Conservation (phyloP, 257 asterid genomes). For the Capsicum rhomboideum region DNA sequence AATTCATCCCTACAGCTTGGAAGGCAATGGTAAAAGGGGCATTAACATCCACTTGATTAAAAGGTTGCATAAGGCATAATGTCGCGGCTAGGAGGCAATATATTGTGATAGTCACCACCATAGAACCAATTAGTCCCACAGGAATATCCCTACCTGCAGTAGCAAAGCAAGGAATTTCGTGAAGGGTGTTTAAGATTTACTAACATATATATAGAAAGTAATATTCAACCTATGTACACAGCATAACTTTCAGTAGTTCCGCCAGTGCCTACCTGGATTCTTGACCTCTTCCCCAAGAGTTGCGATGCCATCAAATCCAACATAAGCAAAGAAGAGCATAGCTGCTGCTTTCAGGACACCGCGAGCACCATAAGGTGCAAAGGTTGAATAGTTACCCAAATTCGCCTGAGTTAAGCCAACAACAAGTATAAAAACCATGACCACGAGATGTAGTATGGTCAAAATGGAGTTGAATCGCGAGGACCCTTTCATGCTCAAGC, state of each 20-base stretch:
- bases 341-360: constrained; percentile 24
- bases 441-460: constrained; percentile 15
- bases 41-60: constrained; percentile 14
- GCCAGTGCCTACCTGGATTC: constrained; percentile 4
- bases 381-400: constrained; percentile 16
- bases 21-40: constrained; percentile 28
- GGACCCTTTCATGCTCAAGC: constrained; percentile 15
- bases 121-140: constrained; percentile 28
- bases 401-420: constrained; percentile 26
- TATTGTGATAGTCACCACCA: constrained; percentile 15
- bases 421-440: constrained; percentile 18
- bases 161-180: background rate
- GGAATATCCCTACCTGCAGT: constrained; percentile 24
- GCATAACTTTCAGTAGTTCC: background rate
- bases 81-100: constrained; percentile 28
- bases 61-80: constrained; percentile 23
- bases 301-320: constrained; percentile 25
- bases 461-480: constrained; percentile 22
- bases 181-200: background rate
- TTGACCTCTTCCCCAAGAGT: constrained; percentile 25
- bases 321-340: constrained; percentile 9
- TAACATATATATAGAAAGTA: background rate
- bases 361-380: constrained; percentile 21
- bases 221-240: too few relatives aligned
- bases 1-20: constrained; percentile 23